These are phyloP conservation scores for Pythium chondricola DNA, from an alignment of 352 stramenopile genomes.

Conservation along the genomic window DNA sequence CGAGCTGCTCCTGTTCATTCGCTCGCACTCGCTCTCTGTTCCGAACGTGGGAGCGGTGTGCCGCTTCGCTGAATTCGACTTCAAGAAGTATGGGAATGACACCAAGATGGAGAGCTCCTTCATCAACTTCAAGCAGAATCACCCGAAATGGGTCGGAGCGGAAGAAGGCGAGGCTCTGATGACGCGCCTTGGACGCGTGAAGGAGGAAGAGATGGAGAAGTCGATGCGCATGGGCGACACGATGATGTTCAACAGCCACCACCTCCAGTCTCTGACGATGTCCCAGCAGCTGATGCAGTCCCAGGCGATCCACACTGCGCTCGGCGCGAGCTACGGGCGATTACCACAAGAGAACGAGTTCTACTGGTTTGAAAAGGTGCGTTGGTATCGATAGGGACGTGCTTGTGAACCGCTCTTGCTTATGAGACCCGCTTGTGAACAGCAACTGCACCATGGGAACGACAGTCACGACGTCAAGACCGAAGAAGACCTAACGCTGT, in stretches of 20 bases:
- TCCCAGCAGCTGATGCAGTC: conserved; percentile 86
- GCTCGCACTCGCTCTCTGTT: conserved; percentile 89
- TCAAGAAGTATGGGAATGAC: conserved; percentile 92
- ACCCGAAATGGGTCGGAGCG: conserved; percentile 78
- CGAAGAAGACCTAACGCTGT: too few species aligned
- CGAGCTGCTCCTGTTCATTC: conserved; percentile 92
- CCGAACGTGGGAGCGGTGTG: conserved; percentile 93
- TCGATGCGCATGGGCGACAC: conserved; percentile 81
- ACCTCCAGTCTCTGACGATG: conserved; percentile 49
- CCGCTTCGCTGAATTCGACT: conserved; percentile 95
- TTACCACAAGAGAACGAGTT: conserved; percentile 75
- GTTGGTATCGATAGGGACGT: too few species aligned
- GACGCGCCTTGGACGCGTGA: conserved; percentile 57
- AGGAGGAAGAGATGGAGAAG: conserved; percentile 83
- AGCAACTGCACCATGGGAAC: too few species aligned
- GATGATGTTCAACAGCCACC: conserved; percentile 64
- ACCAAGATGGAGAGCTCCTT: conserved; percentile 97
- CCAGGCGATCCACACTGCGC: conserved; percentile 73
- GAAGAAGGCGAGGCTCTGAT: conserved; percentile 71
- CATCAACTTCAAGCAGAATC: conserved; percentile 94
- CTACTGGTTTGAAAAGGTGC: conserved; percentile 86
- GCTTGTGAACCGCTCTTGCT: too few species aligned
- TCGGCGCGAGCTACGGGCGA: conserved; percentile 38
- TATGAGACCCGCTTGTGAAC: too few species aligned
- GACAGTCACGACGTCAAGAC: too few species aligned